These are phyloP conservation scores for Datura wrightii DNA, from an alignment of 257 asterid genomes.

Conservation along the genomic window DNA sequence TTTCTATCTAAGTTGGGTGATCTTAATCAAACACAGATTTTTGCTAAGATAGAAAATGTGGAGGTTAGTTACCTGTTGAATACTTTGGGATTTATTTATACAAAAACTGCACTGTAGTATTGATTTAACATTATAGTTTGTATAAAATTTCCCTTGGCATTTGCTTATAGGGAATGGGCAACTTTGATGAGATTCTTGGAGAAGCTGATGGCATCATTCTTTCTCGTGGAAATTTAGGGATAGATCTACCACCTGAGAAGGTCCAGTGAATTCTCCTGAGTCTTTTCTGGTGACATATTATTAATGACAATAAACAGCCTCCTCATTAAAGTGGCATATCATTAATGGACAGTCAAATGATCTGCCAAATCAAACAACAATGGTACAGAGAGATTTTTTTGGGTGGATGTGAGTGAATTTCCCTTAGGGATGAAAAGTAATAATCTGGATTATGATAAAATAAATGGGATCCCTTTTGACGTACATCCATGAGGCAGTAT, in stretches of 20 bases:
- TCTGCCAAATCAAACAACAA: not conserved
- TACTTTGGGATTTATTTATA: not conserved
- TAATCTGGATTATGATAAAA: not conserved
- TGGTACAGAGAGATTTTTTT: not conserved
- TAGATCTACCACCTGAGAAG: slow-evolving; percentile 98
- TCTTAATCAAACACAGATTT: slow-evolving; percentile 75
- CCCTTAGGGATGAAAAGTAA: not conserved
- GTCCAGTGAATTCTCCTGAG: slow-evolving; percentile 41
- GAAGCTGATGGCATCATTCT: slow-evolving; percentile 98
- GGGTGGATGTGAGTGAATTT: slow-evolving; percentile 5
- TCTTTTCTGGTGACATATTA: not conserved
- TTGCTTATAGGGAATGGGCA: slow-evolving; percentile 74
- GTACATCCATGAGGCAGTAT: not conserved
- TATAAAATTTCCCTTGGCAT: slow-evolving; percentile 28
- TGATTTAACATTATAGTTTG: not conserved
- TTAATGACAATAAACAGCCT: not conserved
- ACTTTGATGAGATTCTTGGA: slow-evolving; percentile 89
- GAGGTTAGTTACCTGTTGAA: slow-evolving; percentile 57
- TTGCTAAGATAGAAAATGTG: slow-evolving; percentile 87
- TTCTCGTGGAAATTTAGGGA: slow-evolving; percentile 96
- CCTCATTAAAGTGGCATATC: not conserved
- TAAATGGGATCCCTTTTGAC: not conserved
- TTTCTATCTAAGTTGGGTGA: slow-evolving; percentile 74
- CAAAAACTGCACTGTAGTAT: not conserved
- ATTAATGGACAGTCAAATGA: not conserved